Conservation (phyloP, 108 stramenopile genomes). For the Schizochytrium sp. region DNA sequence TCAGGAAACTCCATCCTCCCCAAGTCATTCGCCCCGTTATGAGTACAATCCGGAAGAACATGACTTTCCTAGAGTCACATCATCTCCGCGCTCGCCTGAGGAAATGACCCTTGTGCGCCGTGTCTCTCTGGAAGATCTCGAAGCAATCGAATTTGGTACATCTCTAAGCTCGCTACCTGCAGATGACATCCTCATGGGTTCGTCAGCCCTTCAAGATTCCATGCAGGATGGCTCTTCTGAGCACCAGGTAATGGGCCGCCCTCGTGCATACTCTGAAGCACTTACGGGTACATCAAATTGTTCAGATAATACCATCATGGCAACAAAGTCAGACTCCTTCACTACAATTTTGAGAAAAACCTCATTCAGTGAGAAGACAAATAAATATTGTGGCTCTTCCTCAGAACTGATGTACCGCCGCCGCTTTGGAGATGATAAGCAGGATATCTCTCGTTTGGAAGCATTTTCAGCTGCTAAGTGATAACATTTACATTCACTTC, state of each 20-base stretch:
- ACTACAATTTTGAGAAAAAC: no score
- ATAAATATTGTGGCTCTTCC: no score
- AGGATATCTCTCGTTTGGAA: not conserved
- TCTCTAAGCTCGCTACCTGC: not conserved
- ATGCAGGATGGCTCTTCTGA: not conserved
- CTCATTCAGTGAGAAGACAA: no score
- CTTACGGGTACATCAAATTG: not conserved
- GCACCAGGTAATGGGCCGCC: not conserved
- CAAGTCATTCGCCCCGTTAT: no score
- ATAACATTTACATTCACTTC: not conserved
- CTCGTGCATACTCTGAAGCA: constrained; percentile 5
- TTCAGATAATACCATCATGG: no score
- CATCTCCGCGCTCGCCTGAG: no score
- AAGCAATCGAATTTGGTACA: not conserved
- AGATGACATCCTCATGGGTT: no score
- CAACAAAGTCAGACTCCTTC: no score
- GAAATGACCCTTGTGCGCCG: not conserved
- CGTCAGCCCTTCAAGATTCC: not conserved
- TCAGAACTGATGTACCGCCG: not conserved
- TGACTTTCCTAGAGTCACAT: no score
- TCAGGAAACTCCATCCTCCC: no score
- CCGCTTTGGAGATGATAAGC: constrained; percentile 53
- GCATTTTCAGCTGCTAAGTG: constrained; percentile 42
- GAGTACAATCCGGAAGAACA: no score
- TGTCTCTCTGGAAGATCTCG: constrained; percentile 16